Evolutionary conservation across 176 grass and related monocot genomes (phyloP), one percentile per base, ranked within the genome.

Genomic region (Dendrocalamus sinicus): DNA sequence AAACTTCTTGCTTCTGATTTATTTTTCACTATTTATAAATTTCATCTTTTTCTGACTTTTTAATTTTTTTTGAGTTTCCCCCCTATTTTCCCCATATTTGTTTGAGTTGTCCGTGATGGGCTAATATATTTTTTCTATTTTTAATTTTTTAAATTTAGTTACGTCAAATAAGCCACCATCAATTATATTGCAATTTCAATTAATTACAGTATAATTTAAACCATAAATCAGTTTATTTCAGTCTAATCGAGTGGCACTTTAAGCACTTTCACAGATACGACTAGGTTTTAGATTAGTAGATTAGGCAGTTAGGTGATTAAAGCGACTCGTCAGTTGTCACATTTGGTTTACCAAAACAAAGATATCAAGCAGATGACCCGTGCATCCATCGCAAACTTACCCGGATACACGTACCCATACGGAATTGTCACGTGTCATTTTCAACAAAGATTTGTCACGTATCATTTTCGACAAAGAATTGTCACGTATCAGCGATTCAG

Each of bases 121-220:
- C 2, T 32, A 32, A 32, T 2, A 32, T 2, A 2, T 32, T 32
- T 32, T 32, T 32, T 32, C 30, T 32, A 32, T 32, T 32, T 30
- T 32, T 32, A 32, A 32, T 32, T 2, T 32, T 32, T 32, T 32
- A 32, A 32, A 32, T 32, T 32, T 32, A 32, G 30, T 2, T 32
- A 32, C 30, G 2, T 0, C 30, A 32, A 32, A 32, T 32, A 32
- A 32, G 2, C 30, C 2, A 32, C 30, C 0, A 32, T 32, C 30
- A 32, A 32, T 2, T 32, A 32, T 0, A 32, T 0, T 32, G 2
- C 2, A 32, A 32, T 32, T 32, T 32, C 2, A 32, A 0, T 0
- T 0, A 32, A 2, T 2, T 32, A 32, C 30, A 32, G 2, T 32
- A 32, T 1, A 32, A 32, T 32, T 32, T 30, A 0, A 32, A 32